phyloP scores from a whole-genome alignment of 768 basidiomycete species.

The Rhodotorula toruloides region DNA sequence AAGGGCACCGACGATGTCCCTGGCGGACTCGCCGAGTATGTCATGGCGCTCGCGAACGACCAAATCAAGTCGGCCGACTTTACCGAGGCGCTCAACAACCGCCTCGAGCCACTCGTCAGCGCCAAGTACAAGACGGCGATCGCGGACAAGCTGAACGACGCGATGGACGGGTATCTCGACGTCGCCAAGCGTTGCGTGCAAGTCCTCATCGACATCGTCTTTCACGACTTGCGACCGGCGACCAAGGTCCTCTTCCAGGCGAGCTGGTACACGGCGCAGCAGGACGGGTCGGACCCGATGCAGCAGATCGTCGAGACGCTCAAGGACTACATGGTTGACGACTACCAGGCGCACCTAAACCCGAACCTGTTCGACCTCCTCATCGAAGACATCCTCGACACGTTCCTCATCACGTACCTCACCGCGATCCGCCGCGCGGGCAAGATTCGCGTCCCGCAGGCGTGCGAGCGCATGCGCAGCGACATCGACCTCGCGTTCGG shows the following conservation, averaged over 20 bases:
- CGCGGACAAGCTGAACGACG: conserved; percentile 81
- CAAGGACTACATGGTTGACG: conserved; percentile 82
- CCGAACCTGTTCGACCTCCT: conserved; percentile 83
- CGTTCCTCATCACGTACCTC: conserved; percentile 83
- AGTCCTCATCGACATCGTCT: conserved; percentile 85
- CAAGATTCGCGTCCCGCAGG: conserved; percentile 79
- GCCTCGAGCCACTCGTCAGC: conserved; percentile 85
- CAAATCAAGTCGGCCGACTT: conserved; percentile 95
- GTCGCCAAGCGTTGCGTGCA: conserved; percentile 97
- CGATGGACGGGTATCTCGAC: conserved; percentile 96
- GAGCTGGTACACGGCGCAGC: conserved; percentile 65
- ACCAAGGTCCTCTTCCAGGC: conserved; percentile 72
- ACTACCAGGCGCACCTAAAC: conserved; percentile 87
- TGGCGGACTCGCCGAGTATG: conserved; percentile 87
- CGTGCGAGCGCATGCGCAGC: conserved; percentile 72
- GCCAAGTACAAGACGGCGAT: conserved; percentile 82
- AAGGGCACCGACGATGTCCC: conserved; percentile 63
- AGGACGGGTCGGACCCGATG: conserved; percentile 58
- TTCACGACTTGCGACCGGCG: conserved; percentile 86
- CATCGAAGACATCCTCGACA: conserved; percentile 83
- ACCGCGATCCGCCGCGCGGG: conserved; percentile 74
- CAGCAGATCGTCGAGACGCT: conserved; percentile 89
- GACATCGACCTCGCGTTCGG: conserved; percentile 72
- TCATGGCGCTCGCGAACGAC: conserved; percentile 94
- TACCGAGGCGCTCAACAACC: conserved; percentile 73